Base-by-base conservation (phyloP, 805 yeast species). In the Huiozyma naganishii region DNA sequence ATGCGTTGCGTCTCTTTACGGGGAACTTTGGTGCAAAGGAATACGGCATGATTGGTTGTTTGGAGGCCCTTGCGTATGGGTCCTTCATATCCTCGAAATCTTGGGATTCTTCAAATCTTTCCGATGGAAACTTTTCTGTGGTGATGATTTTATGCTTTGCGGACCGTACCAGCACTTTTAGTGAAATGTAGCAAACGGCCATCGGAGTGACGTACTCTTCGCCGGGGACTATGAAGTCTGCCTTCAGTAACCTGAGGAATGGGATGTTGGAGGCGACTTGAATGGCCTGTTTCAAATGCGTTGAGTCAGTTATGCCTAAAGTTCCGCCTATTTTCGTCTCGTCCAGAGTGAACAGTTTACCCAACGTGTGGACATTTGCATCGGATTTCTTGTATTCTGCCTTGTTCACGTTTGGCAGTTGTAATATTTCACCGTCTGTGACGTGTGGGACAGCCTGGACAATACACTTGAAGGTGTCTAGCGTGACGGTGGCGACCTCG, bases 161-260 rank as follows among this genome's bases (percentile, higher is more conserved):
- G 2, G 95, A 84, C 53, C 80, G 79, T 35, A 87, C 76, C 37
- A 85, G 62, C 46, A 83, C 81, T 62, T 89, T 87, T 27, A 92
- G 51, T 29, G 77, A 79, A 46, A 94, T 67, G 62, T 86, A 89
- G 7, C 86, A 79, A 40, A 74, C 73, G 1, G 97, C 77, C 27
- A 74, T 71, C 28, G 95, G 82, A 0, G 88, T 77, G 29, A 84
- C 79, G 17, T 47, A 50, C 29, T 68, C 68, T 67, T 89, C 97
- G 32, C 97, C 97, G 4, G 95, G 90, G 37, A 90, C 95, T 49
- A 74, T 72, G 65, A 87, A 87, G 45, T 75, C 77, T 37, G 94
- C 80, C 41, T 74, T 76, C 29, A 88, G 50, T 11, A 88, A 67
- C 54, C 81, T 77, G 41, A 89, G 62, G 39, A 70, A 64, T 37